Evolutionary conservation across 2,329 filamentous ascomycete species (phyloP).

Genomic region (Fusarium concolor): DNA sequence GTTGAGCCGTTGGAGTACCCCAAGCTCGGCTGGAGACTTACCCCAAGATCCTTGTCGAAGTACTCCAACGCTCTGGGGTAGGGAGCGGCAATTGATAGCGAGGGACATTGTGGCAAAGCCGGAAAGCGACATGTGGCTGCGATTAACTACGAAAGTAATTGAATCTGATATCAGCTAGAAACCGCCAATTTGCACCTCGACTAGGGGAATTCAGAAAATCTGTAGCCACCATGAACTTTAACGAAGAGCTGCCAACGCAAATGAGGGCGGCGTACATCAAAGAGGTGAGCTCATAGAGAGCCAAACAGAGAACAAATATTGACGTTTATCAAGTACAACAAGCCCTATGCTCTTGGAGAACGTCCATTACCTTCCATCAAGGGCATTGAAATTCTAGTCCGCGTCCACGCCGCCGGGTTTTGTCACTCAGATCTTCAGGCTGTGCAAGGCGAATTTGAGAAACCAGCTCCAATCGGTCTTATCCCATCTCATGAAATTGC

Average conservation of each 20-base stretch:
- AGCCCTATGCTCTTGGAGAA: conserved; percentile 15
- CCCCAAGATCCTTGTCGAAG: conserved; percentile 14
- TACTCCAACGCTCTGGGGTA: conserved; percentile 7
- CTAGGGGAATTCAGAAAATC: too few relatives aligned
- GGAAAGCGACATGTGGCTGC: too few relatives aligned
- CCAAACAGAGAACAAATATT: background rate
- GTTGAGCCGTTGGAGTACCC: conserved; percentile 2
- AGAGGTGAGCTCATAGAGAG: background rate
- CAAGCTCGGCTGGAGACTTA: background rate
- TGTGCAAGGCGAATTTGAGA: conserved; percentile 15
- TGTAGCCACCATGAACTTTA: background rate
- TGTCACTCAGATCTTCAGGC: conserved; percentile 22
- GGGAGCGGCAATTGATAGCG: background rate
- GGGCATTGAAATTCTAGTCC: conserved; percentile 9
- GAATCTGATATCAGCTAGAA: accelerated
- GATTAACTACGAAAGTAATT: too few relatives aligned
- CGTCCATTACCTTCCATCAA: background rate
- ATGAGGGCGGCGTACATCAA: conserved; percentile 17
- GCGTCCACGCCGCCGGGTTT: conserved; percentile 10
- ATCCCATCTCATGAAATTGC: conserved; percentile 16
- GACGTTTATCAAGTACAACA: conserved; percentile 1
- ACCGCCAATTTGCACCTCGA: too few relatives aligned
- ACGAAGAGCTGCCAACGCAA: background rate
- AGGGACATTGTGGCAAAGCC: too few relatives aligned
- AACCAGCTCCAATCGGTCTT: conserved; percentile 16